These are phyloP conservation scores for Durotheca rogersii DNA, from an alignment of 495 filamentous ascomycete genomes.

Conservation along the genomic window DNA sequence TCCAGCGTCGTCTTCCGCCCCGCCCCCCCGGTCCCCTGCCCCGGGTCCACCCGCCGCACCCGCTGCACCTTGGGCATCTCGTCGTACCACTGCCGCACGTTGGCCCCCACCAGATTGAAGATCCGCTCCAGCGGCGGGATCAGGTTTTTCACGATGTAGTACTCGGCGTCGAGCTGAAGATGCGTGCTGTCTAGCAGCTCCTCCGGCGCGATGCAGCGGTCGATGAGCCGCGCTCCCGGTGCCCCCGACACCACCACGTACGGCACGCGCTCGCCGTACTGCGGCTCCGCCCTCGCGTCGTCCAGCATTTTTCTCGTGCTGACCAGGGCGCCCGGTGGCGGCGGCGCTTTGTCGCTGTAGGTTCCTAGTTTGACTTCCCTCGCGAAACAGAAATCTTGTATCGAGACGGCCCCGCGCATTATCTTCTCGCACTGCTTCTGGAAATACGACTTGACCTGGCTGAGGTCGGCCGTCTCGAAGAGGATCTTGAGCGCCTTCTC, in stretches of 20 bases:
- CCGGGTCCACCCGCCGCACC: slow-evolving; percentile 58
- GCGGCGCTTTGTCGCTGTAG: slow-evolving; percentile 74
- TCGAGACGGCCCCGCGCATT: slow-evolving; percentile 81
- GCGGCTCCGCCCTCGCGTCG: slow-evolving; percentile 84
- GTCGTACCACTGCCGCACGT: slow-evolving; percentile 89
- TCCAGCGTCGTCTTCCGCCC: slow-evolving; percentile 69
- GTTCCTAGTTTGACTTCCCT: slow-evolving; percentile 87
- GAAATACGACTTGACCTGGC: slow-evolving; percentile 87
- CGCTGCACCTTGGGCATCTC: slow-evolving; percentile 92
- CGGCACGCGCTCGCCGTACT: slow-evolving; percentile 92
- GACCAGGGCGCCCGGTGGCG: slow-evolving; percentile 85
- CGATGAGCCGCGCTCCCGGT: slow-evolving; percentile 80
- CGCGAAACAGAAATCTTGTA: slow-evolving; percentile 96
- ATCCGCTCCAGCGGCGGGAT: slow-evolving; percentile 95
- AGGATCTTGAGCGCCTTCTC: slow-evolving; percentile 84
- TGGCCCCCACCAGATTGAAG: slow-evolving; percentile 94
- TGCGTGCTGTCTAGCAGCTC: slow-evolving; percentile 72
- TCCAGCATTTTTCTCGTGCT: slow-evolving; percentile 80
- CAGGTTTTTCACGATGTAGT: slow-evolving; percentile 94
- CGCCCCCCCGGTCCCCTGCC: slow-evolving; percentile 32
- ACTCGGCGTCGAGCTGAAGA: slow-evolving; percentile 88
- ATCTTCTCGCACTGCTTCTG: slow-evolving; percentile 90
- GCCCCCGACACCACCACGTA: slow-evolving; percentile 90
- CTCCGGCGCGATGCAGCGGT: slow-evolving; percentile 88
- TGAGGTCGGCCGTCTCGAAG: slow-evolving; percentile 86